Base-by-base conservation (phyloP, 768 basidiomycete species). In the Xerocomus spinulosus region DNA sequence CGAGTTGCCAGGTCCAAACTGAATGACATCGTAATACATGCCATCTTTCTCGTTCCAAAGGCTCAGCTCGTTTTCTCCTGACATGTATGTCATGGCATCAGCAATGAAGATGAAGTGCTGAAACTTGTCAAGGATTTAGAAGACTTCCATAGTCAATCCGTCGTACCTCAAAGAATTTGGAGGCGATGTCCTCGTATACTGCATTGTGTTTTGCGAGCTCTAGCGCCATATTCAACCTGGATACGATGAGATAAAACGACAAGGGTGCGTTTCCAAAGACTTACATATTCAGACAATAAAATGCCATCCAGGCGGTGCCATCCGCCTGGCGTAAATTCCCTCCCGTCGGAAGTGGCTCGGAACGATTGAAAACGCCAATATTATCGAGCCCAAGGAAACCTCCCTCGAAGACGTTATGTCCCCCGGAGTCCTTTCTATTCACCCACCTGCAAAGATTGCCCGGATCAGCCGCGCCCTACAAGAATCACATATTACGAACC, bases 271-370 rank as follows among this genome's bases (percentile, higher is more conserved):
- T 35, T 30, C 28, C 3, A 9, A 42, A 29, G 24, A 58, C 81
- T 57, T 51, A 90, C 96, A 98, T 98, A 62, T 96, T 96, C 49
- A 98, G 69, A 56, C 86, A 92, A 68, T 95, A 99, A 73, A 98
- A 99, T 26, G 93, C 96, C 96, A 99, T 99, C 96, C 96, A 99
- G 0, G 95, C 92, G 6, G 96, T 99, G 9, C 95, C 95, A 64
- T 99, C 96, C 8, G 96, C 93, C 70, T 99, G 96, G 45, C 95
- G 92, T 49, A 99, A 74, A 15, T 72, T 80, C 9, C 96, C 96
- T 28, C 95, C 95, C 5, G 94, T 97, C 7, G 96, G 96, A 21
- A 99, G 70, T 23, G 92, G 90, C 67, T 99, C 96, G 2, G 92
- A 96, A 39, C 96, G 86, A 70, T 99, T 99, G 75, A 99, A 99